A percentile compares a stretch with the other conserved stretches of the same genome.
Evolutionary conservation across 257 asterid genomes (phyloP).

Genomic region (Solanum appendiculatum): DNA sequence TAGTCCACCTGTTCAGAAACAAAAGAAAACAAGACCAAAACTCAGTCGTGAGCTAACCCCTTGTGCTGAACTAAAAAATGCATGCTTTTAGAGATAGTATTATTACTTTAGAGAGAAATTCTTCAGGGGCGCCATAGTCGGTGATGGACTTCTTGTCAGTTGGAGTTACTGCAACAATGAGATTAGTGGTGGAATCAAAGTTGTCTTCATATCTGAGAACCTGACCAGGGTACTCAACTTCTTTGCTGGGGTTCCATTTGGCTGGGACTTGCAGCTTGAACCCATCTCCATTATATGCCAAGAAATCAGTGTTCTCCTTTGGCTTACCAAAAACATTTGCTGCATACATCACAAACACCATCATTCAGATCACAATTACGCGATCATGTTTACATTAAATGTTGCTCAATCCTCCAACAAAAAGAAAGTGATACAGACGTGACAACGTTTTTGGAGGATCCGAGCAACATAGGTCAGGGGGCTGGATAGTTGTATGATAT

Average conservation of each 20-base stretch:
- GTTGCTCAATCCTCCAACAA: not conserved
- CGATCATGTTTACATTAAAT: not conserved
- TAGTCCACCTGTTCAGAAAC: slow-evolving; percentile 61
- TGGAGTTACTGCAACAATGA: slow-evolving; percentile 49
- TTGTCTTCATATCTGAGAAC: slow-evolving; percentile 81
- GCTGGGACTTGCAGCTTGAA: slow-evolving; percentile 53
- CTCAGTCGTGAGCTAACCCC: not conserved
- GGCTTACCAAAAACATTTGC: slow-evolving; percentile 81
- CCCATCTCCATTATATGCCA: slow-evolving; percentile 36
- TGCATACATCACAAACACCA: slow-evolving; percentile 18
- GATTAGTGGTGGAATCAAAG: slow-evolving; percentile 57
- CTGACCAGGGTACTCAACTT: slow-evolving; percentile 65
- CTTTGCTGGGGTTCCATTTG: slow-evolving; percentile 77
- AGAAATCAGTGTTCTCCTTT: slow-evolving; percentile 58
- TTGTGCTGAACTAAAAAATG: not conserved
- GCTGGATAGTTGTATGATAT: not conserved
- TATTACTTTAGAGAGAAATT: slow-evolving; percentile 54
- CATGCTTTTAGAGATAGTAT: not conserved
- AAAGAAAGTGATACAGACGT: not conserved
- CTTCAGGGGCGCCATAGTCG: slow-evolving; percentile 67
- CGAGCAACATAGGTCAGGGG: not conserved
- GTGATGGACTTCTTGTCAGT: slow-evolving; percentile 73
- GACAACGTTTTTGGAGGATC: not conserved
- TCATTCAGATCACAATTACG: not conserved
- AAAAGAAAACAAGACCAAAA: not conserved